Base-by-base conservation (phyloP, 2,329 filamentous ascomycete species). In the Salinomyces thailandicus region DNA sequence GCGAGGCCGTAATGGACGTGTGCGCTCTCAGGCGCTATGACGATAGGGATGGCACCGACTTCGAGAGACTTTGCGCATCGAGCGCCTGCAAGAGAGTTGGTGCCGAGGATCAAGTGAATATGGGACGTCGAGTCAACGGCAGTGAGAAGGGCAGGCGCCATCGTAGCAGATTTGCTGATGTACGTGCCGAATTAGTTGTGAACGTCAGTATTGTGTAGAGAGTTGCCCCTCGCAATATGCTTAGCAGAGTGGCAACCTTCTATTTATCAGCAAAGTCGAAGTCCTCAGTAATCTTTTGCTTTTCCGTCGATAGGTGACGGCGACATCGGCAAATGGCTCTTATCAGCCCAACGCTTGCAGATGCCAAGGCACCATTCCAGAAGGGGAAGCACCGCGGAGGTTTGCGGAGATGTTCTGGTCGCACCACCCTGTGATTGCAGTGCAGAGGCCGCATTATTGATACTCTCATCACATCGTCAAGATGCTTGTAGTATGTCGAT, bases 81-180 rank as follows among this genome's bases (percentile, higher is more conserved):
- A 19, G 85, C 75, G 35, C 81, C 81, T n/a, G 91, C 89, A 27
- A 98, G 72, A 11, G 89, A 78, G 53, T 87, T 91, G 20, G 81
- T 79, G 41, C 91, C 91, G 45, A 96, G 62, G 52, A 98, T 75
- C 39, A 98, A 70, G 59, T 98, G 91, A 27, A 87, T 61, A 54
- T 85, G 81, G 32, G 67, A 71, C 34, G 69, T 69, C 53, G 77
- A 79, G 56, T 86, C 77, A 47, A 81, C 70, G 33, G 82, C 78
- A 31, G 82, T 80, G 32, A 93, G 75, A 35, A 93, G 69, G 3
- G 79, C 67, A 24, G 69, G 64, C 20, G 59, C 51, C 65, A 69
- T 68, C 16, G 31, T 30, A 26, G 22, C 9, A 26, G 22, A 26
- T n/a, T n/a, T n/a, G n/a, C n/a, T n/a, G n/a, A n/a, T n/a, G n/a